A percentile compares a stretch with the other conserved stretches of the same genome.
These are phyloP conservation scores for Agaricales sp. DNA, from an alignment of 1,284 basidiomycete genomes.

Conservation along the genomic window DNA sequence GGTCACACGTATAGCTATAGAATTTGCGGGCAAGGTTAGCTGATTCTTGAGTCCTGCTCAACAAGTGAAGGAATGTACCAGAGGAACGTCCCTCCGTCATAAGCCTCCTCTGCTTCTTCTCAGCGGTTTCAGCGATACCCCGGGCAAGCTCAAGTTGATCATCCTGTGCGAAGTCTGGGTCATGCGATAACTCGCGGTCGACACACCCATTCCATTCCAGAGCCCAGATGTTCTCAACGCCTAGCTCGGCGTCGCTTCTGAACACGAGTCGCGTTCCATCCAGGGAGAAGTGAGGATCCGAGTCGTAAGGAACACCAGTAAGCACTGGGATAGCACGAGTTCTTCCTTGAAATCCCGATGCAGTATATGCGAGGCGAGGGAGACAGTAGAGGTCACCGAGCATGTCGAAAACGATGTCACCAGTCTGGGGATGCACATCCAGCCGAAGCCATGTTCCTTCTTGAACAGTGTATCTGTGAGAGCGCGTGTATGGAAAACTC, in stretches of 20 bases:
- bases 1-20: conserved; percentile 48
- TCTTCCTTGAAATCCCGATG: conserved; percentile 10
- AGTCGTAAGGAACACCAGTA: conserved; percentile 53
- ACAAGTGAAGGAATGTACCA: conserved; percentile 30
- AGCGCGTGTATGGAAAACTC: conserved; percentile 58
- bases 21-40: conserved; percentile 4
- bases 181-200: conserved; percentile 26
- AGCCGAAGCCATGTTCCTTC: conserved; percentile 68
- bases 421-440: conserved; percentile 54
- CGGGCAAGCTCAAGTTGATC: conserved; percentile 39
- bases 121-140: conserved; percentile 38
- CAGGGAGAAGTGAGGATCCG: conserved; percentile 64
- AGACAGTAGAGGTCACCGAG: conserved; percentile 65
- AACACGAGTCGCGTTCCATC: conserved; percentile 50
- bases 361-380: conserved; percentile 21
- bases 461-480: conserved; percentile 53
- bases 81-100: conserved; percentile 42
- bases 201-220: conserved; percentile 53
- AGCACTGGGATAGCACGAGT: conserved; percentile 40
- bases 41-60: neutral
- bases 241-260: conserved; percentile 59
- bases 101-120: conserved; percentile 37
- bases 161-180: conserved; percentile 23
- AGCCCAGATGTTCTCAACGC: conserved; percentile 67
- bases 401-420: conserved; percentile 69